Evolutionary conservation across 495 filamentous ascomycete genomes (phyloP), one percentile per base, ranked within the genome.

Genomic region (Rhypophila decipiens): DNA sequence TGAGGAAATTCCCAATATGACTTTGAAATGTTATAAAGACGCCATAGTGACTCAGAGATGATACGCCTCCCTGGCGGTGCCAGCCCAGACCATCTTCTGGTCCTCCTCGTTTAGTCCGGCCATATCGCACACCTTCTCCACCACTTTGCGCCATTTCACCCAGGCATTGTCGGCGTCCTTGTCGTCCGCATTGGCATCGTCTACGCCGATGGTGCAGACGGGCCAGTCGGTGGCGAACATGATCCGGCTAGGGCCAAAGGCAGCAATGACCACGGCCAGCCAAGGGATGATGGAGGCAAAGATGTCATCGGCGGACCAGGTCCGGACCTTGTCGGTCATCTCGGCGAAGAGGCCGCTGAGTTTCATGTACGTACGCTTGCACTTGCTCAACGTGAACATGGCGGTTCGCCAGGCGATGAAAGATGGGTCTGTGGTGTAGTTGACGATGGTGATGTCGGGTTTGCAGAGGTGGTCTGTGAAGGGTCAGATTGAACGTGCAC

Each of bases 211-310:
- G 51, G 84, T 87, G 66, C 88, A 91, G 3, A 95, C 84, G 2
- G 88, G 90, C 90, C 89, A 96, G 60, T 95, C 88, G 40, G 83
- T 88, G 4, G 83, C 90, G 63, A 89, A 96, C 82, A 96, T 89
- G 46, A 90, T 74, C 39, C 87, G 69, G n/a, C 69, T 60, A 1
- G 83, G 64, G 5, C 82, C 79, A 61, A 95, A 95, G 2, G 74
- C 70, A 17, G 80, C 77, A 31, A 91, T 69, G 0, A 87, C 62
- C 4, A 78, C 75, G 38, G 78, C 74, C 1, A 89, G 70, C 83
- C 86, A 93, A 1, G 80, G 82, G 22, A 66, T 59, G 35, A 68
- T 57, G 39, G 66, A 73, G 24, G 64, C 57, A 53, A 76, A 71
- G 47, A 77, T 73, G 19, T 69, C 57, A 11, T 76, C 67, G 46